A percentile compares a stretch with the other conserved stretches of the same genome.
phyloP scores from a whole-genome alignment of 345 rosid genomes.

The Eucalyptus microcorys region DNA sequence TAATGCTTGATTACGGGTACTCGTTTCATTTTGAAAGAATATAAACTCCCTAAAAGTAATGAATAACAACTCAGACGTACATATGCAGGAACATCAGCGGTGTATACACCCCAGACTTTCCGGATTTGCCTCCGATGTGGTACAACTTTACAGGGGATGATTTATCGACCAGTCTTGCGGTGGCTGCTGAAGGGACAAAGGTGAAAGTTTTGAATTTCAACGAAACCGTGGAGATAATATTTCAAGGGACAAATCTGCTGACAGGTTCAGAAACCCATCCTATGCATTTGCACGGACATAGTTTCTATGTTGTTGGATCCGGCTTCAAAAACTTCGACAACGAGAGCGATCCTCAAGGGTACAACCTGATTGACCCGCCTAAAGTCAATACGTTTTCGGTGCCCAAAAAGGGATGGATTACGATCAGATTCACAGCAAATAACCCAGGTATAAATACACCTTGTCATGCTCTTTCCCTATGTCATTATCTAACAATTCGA shows the following conservation, averaged over 20 bases:
- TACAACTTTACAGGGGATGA: background rate
- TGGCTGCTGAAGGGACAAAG: background rate
- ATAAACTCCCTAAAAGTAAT: background rate
- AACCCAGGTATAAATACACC: background rate
- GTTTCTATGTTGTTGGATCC: constrained; percentile 3
- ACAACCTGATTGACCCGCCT: constrained; percentile 9
- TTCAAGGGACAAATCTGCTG: constrained; percentile 6
- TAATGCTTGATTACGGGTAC: background rate
- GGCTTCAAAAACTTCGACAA: constrained; percentile 1
- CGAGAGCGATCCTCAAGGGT: background rate
- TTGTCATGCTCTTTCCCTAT: background rate
- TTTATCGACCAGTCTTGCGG: background rate
- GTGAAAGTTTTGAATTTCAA: constrained; percentile 2
- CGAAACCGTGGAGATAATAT: constrained; percentile 1
- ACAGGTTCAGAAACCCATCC: background rate
- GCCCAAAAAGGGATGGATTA: constrained; percentile 5
- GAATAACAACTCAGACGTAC: background rate
- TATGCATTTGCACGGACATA: constrained; percentile 10
- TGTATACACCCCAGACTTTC: background rate
- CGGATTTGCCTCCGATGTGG: background rate
- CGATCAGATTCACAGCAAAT: constrained; percentile 3
- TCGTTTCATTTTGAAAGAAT: background rate
- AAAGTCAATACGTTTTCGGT: background rate
- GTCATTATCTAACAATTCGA: background rate
- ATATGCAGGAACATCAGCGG: background rate